These are phyloP conservation scores for Colletotrichum shisoi DNA, from an alignment of 2,329 filamentous ascomycete species.

Conservation along the genomic window DNA sequence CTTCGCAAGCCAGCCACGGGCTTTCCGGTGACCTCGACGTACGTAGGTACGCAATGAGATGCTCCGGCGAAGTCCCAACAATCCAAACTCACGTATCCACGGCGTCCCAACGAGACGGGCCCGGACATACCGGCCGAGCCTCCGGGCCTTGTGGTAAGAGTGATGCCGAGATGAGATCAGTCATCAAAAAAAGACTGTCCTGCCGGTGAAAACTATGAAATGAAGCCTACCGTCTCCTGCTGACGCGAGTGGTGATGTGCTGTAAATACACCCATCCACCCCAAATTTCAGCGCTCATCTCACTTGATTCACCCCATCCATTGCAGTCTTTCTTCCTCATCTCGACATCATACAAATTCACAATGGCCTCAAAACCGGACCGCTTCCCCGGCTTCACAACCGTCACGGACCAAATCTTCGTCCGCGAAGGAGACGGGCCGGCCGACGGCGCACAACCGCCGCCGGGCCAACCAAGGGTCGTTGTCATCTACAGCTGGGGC, in stretches of 20 bases:
- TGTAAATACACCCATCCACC: too few species aligned
- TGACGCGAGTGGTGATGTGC: not conserved
- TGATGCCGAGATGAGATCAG: constrained; percentile 3
- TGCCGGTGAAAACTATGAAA: constrained; percentile 5
- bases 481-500: constrained; percentile 66
- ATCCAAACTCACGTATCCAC: not conserved
- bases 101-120: constrained; percentile 5
- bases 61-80: constrained; percentile 5
- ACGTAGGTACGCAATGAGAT: not conserved
- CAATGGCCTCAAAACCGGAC: constrained; percentile 39
- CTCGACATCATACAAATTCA: too few species aligned
- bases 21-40: not conserved
- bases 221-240: not conserved
- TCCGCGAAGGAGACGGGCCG: constrained; percentile 50
- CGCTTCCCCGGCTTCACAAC: constrained; percentile 56
- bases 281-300: not conserved
- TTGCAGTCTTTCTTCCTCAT: not conserved
- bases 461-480: constrained; percentile 52
- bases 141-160: not conserved
- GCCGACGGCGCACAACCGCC: constrained; percentile 36
- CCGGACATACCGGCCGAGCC: not conserved
- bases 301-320: not conserved
- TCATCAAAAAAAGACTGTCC: not conserved
- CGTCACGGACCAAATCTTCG: constrained; percentile 58
- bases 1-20: not conserved